Conservation (phyloP, 768 basidiomycete species). For the Coprinopsis strossmayeri region DNA sequence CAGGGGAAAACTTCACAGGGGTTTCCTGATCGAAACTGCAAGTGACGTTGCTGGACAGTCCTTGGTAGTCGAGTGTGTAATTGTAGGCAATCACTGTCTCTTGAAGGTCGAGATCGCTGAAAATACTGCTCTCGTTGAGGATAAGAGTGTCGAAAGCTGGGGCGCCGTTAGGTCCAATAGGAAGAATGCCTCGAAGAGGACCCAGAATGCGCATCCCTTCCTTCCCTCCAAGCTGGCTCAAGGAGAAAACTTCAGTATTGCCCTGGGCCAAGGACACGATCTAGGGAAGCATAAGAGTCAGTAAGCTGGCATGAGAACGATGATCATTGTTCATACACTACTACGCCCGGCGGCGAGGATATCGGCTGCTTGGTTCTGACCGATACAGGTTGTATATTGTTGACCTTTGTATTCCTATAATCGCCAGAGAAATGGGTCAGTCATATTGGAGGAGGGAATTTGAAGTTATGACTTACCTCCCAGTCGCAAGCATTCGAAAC, state of each 20-base stretch:
- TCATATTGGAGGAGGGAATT: neutral
- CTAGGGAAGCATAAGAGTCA: neutral
- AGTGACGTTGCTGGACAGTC: slow-evolving; percentile 14
- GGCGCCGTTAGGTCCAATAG: slow-evolving; percentile 19
- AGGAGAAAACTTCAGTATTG: slow-evolving; percentile 1
- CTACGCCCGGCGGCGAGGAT: slow-evolving; percentile 18
- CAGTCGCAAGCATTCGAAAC: neutral
- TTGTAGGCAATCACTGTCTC: slow-evolving; percentile 11
- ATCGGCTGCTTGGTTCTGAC: slow-evolving; percentile 18
- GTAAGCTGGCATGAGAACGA: neutral
- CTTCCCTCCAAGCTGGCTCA: slow-evolving; percentile 15
- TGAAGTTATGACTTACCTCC: neutral
- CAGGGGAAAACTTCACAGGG: neutral
- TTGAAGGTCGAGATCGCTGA: neutral
- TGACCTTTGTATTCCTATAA: slow-evolving; percentile 11
- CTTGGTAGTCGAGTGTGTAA: slow-evolving; percentile 20
- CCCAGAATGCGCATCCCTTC: slow-evolving; percentile 20
- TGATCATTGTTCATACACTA: slow-evolving; percentile 12
- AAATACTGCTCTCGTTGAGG: too few relatives aligned
- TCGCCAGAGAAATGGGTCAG: neutral
- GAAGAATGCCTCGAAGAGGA: slow-evolving; percentile 17
- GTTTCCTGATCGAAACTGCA: slow-evolving; percentile 14
- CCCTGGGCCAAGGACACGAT: neutral
- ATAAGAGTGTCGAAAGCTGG: slow-evolving; percentile 13
- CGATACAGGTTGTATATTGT: slow-evolving; percentile 15